Base-by-base conservation (phyloP, 495 filamentous ascomycete genomes). In the Lasiosphaeria miniovina region DNA sequence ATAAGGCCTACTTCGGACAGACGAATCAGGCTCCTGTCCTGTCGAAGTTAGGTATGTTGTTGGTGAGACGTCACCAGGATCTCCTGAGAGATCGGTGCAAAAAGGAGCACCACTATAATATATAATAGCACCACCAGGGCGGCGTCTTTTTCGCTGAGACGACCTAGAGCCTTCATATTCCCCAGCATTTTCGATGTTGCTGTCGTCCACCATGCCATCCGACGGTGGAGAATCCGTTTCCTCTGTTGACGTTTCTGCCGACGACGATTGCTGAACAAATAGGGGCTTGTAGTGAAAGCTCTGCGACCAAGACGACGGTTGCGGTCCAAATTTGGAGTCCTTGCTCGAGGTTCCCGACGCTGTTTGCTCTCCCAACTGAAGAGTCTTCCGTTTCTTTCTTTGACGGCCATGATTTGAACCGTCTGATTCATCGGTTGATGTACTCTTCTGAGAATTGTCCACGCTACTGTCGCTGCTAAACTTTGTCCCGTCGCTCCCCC, bases 81-180 rank as follows among this genome's bases (percentile, higher is more conserved):
- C 85, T n/a, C 85, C 82, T 50, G 84, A 88, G 4, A 92, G 78
- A 74, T 93, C 90, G 11, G 86, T 90, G 70, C 84, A 91, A 68
- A 93, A 93, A 1, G 77, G 80, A 6, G 86, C 85, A 32, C 84
- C 82, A 56, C 86, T 88, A 71, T 92, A 93, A 68, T 88, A 93
- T 51, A 91, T 88, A 63, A 92, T 90, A 17, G 90, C 86, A 11
- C 90, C 90, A 64, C 84, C 86, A 15, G 79, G 79, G 11, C 72
- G 75, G 40, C 72, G 75, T 54, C 65, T 77, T 61, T 73, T 74
- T 54, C 77, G 72, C 53, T 74, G 73, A 32, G 72, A 69, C 38
- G 72, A 70, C 49, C 74, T 77, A 34, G 70, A 80, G 45, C 76
- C 72, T 61, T 75, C 79, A 35, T 72, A 73, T 41, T 69, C 71